These are phyloP conservation scores for Zygosaccharomyces pseudobailii DNA, from an alignment of 1,139 yeast genomes.

Conservation along the genomic window DNA sequence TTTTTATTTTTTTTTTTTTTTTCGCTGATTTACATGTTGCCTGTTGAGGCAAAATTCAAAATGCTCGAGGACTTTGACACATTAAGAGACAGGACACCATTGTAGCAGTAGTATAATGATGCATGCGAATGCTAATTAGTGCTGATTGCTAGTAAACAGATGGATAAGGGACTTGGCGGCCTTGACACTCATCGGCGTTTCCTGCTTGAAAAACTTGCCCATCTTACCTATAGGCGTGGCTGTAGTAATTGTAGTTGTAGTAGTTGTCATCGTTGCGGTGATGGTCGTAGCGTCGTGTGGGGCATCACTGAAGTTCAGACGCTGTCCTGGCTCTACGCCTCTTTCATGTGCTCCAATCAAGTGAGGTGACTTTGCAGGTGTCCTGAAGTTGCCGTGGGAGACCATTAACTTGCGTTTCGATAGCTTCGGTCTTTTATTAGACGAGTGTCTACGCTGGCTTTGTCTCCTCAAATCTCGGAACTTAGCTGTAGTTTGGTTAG, in stretches of 20 bases:
- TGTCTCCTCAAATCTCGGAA: conserved; percentile 22
- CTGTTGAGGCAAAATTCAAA: conserved; percentile 2
- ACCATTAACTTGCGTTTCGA: conserved; percentile 24
- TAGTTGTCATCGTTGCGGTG: conserved; percentile 2
- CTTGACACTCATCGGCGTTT: conserved; percentile 33
- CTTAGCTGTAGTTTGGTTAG: conserved; percentile 43
- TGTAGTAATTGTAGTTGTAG: conserved; percentile 9
- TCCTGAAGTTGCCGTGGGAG: conserved; percentile 27
- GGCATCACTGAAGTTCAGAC: background rate
- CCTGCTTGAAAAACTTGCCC: conserved; percentile 16
- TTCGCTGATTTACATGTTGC: conserved; percentile 1
- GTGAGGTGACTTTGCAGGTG: conserved; percentile 18
- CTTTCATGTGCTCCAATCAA: background rate
- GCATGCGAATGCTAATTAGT: background rate
- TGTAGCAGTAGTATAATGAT: background rate
- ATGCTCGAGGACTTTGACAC: background rate
- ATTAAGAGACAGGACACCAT: background rate
- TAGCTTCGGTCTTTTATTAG: background rate
- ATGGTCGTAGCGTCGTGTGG: conserved; percentile 1
- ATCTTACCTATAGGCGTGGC: conserved; percentile 10
- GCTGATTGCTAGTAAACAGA: conserved; percentile 23
- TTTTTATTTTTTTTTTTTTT: background rate
- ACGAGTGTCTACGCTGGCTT: background rate
- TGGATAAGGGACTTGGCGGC: conserved; percentile 34
- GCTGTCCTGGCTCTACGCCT: background rate